Evolutionary conservation across 164 flowering plant genomes (phyloP), one percentile per base, ranked within the genome.

Genomic region (Vitis amurensis): DNA sequence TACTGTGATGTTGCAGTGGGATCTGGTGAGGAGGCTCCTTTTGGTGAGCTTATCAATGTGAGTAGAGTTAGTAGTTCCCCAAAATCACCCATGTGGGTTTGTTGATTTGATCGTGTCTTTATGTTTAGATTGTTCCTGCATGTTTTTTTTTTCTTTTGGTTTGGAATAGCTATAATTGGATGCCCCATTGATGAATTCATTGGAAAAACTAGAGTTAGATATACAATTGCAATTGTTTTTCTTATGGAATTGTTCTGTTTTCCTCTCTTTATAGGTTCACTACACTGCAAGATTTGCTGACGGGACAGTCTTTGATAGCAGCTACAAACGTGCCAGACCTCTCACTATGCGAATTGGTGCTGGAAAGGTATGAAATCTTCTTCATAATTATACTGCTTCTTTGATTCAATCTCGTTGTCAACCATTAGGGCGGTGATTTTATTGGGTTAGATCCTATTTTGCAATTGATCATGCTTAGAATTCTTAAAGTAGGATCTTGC

Each of bases 341-440:
- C 91, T 94, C 66, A 94, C 97, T 2, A 84, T 90, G 98, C 91
- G 98, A 6, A 81, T 92, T 71, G 97, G 98, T 55, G 89, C 86
- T 65, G 97, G 98, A 69, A 90, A 94, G 93, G 98, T 91, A 72
- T 27, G 47, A 16, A 29, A 17, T 13, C 15, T 14, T 57, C 10
- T 11, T 51, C 29, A 9, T 53, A 8, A 10, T n/a, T 3, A 3
- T 3, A 29, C 55, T 47, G 8, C 9, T 53, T 52, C 9, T 53
- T 52, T 2, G 31, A n/a, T 59, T 12, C 31, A 60, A 48, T 59
- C 11, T 31, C 12, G 11, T 12, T 55, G 13, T 66, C 44, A 12
- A 37, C 47, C n/a, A 60, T 23, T 37, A 6, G 44, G 44, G 5
- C 2, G 44, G 44, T 37, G 44, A 37, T 37, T 37, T 37, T 37